These are phyloP conservation scores for Colletotrichum destructivum DNA, from an alignment of 2,329 filamentous ascomycete genomes.

Conservation along the genomic window DNA sequence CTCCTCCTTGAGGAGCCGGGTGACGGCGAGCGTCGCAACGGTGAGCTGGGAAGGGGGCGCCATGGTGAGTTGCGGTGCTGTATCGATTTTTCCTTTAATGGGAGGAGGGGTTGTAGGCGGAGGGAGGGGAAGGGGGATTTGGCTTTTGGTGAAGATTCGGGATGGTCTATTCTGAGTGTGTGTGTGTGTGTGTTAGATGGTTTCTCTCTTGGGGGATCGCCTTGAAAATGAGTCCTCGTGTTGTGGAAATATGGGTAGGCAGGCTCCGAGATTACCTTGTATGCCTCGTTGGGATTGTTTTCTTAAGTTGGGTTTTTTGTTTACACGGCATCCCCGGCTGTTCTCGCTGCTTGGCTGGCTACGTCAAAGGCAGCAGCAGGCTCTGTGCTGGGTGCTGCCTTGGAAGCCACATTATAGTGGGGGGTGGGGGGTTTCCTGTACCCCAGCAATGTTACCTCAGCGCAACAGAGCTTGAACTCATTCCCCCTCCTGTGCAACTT, in stretches of 20 bases:
- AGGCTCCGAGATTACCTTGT: not conserved
- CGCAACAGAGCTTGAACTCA: slow-evolving; percentile 44
- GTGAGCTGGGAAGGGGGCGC: slow-evolving; percentile 81
- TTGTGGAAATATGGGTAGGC: not conserved
- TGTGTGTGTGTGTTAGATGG: not conserved
- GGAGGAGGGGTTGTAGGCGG: no score
- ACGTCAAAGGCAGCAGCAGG: slow-evolving; percentile 23
- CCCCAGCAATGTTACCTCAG: slow-evolving; percentile 33
- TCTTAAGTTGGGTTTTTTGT: slow-evolving; percentile 30
- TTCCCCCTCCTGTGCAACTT: not conserved
- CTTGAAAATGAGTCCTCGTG: not conserved
- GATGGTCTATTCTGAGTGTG: not conserved
- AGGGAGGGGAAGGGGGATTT: not conserved
- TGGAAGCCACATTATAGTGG: slow-evolving; percentile 33
- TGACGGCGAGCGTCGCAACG: slow-evolving; percentile 85
- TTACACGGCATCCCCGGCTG: slow-evolving; percentile 36
- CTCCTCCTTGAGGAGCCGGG: slow-evolving; percentile 92
- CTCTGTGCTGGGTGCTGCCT: slow-evolving; percentile 29
- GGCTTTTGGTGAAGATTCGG: not conserved
- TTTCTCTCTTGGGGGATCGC: not conserved
- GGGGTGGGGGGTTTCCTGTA: slow-evolving; percentile 16
- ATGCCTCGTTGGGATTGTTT: slow-evolving; percentile 20
- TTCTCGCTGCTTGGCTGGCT: slow-evolving; percentile 34
- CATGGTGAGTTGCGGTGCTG: slow-evolving; percentile 66
- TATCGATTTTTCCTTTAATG: not conserved